Evolutionary conservation across 1,284 basidiomycete genomes (phyloP).

Genomic region (Puccinia triticina): DNA sequence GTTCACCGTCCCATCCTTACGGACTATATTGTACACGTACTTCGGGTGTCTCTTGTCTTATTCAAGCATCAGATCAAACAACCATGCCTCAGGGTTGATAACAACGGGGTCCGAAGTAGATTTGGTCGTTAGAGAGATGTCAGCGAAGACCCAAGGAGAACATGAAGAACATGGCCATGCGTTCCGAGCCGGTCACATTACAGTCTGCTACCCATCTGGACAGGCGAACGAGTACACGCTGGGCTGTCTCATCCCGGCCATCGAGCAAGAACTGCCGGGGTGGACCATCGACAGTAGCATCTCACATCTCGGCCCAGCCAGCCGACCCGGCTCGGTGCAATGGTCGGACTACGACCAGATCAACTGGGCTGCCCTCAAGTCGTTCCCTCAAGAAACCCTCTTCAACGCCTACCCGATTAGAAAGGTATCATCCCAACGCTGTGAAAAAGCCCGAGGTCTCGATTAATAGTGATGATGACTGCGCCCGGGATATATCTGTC

Average conservation of each 20-base stretch:
- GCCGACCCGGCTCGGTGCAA: slow-evolving; percentile 8
- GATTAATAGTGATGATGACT: neutral
- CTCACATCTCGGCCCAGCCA: neutral
- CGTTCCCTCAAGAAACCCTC: slow-evolving; percentile 13
- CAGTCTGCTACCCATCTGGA: neutral
- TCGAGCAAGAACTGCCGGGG: neutral
- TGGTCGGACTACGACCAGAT: slow-evolving; percentile 34
- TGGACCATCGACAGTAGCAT: neutral
- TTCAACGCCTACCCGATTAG: slow-evolving; percentile 43
- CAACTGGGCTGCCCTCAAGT: slow-evolving; percentile 19
- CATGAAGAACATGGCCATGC: neutral
- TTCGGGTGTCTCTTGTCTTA: no score
- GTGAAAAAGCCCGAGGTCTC: neutral
- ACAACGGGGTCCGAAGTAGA: no score
- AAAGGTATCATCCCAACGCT: slow-evolving; percentile 10
- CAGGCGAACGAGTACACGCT: neutral
- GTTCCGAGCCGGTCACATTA: slow-evolving; percentile 11
- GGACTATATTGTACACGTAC: neutral
- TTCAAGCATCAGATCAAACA: neutral
- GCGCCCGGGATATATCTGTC: neutral
- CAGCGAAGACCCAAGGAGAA: neutral
- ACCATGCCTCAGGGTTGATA: no score
- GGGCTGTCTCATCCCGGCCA: neutral
- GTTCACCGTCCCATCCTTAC: neutral
- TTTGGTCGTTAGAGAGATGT: no score